Conservation (phyloP, 495 filamentous ascomycete genomes). For the Aspergillus kassunensis region DNA sequence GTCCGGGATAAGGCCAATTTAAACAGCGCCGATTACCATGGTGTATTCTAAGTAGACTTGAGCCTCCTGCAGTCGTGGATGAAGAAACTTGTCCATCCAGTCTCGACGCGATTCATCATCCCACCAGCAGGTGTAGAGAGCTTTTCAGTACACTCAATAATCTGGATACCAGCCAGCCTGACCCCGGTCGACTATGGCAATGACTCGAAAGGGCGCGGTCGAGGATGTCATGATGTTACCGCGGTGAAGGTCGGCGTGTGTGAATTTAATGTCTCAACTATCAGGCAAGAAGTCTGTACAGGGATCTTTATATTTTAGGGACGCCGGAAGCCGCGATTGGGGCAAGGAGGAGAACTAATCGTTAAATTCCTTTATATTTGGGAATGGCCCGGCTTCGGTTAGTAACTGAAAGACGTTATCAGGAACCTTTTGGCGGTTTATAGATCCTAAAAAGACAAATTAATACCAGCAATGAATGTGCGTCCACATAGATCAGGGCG, state of each 20-base stretch:
- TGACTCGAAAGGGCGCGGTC: conserved; percentile 22
- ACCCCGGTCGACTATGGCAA: conserved; percentile 38
- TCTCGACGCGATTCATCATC: conserved; percentile 27
- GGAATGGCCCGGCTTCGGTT: conserved; percentile 35
- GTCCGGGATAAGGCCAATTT: too few species aligned
- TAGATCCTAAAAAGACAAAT: conserved; percentile 26
- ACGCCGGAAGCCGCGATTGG: conserved; percentile 18
- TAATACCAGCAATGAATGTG: neutral
- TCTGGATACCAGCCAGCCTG: conserved; percentile 40
- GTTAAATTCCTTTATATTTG: conserved; percentile 38
- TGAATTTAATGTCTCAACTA: conserved; percentile 30
- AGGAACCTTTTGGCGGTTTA: conserved; percentile 23
- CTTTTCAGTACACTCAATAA: conserved; percentile 46
- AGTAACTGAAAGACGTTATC: conserved; percentile 32
- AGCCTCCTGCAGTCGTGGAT: conserved; percentile 17
- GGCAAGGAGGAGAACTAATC: conserved; percentile 37
- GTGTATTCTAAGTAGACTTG: conserved; percentile 26
- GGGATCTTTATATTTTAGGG: conserved; percentile 31
- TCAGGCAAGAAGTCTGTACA: conserved; percentile 39
- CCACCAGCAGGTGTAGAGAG: conserved; percentile 27
- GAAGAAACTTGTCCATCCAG: conserved; percentile 27
- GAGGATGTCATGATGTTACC: conserved; percentile 37
- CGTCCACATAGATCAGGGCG: neutral
- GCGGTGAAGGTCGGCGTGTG: conserved; percentile 39
- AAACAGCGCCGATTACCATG: conserved; percentile 26